Evolutionary conservation across 805 yeast genomes (phyloP), one percentile per base, ranked within the genome.

Genomic region (Kodamaea sagamina): DNA sequence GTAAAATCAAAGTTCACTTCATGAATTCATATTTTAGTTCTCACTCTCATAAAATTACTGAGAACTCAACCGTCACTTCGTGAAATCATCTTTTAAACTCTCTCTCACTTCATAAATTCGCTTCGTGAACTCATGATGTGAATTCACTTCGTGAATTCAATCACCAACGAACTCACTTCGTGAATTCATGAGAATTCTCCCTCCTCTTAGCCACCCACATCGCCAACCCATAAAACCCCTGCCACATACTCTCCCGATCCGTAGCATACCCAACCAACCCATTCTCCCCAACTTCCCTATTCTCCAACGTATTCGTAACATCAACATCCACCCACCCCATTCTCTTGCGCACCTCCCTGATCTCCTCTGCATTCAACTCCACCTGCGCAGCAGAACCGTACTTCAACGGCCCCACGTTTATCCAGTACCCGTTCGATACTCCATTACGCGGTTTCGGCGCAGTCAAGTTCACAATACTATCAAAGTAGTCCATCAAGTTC

Each of bases 351-450:
- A 86, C 54, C n/a, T 57, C 50, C 10, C 64, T 61, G 38, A 90
- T 58, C 57, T 90, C 97, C n/a, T 84, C 83, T 10, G 77, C 68
- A 29, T 81, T 82, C 22, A 89, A 66, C 59, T 90, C 96, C 22
- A 83, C 79, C 58, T 77, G 71, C 37, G 96, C 82, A 42, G 89
- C 86, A 2, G 89, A 80, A 0, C 97, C 97, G 70, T 93, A 92
- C 61, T 90, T 86, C 47, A 93, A 70, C 0, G 99, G 99, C 0
- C 99, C 99, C 10, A 82, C 72, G 58, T 93, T 92, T 49, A 92
- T 79, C 98, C 98, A 92, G 32, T 75, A 70, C 0, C 87, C 83
- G 3, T 73, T 73, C 11, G 67, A 67, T 5, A 53, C 46, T 5
- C 46, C 37, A 12, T 49, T 38, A 6, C 55, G 54, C 21, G 17